Percentiles rank a stretch among this genome's conserved stretches.
These are phyloP conservation scores for Penicillium longicatenatum DNA, from an alignment of 495 filamentous ascomycete genomes.

Conservation along the genomic window DNA sequence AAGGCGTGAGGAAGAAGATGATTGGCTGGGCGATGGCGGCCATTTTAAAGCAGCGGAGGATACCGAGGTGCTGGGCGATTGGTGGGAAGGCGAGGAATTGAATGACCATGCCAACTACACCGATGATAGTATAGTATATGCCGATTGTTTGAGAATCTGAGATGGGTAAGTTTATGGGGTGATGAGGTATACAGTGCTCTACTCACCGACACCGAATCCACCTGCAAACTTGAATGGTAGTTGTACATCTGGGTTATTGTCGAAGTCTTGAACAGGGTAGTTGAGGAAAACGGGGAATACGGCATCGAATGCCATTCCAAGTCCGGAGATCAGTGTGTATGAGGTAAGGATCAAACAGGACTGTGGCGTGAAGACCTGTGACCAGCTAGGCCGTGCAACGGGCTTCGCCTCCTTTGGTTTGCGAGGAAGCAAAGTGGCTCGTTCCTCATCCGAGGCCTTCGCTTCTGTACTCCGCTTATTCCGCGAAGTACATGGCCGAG, in stretches of 20 bases:
- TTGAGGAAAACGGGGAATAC: conserved; percentile 82
- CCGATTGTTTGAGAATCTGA: conserved; percentile 68
- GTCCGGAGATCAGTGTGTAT: conserved; percentile 75
- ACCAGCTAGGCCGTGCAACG: conserved; percentile 50
- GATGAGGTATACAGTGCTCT: not conserved
- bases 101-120: conserved; percentile 66
- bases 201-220: conserved; percentile 67
- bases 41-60: conserved; percentile 65
- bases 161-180: not conserved
- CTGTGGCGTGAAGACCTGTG: conserved; percentile 73
- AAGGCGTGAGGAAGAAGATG: conserved; percentile 73
- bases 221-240: conserved; percentile 78
- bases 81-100: conserved; percentile 81
- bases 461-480: conserved; percentile 15
- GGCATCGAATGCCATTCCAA: conserved; percentile 78
- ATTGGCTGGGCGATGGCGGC: conserved; percentile 66
- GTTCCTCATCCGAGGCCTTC: conserved; percentile 41
- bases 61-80: conserved; percentile 66
- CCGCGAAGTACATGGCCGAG: conserved; percentile 28
- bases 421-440: conserved; percentile 33
- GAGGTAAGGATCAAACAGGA: conserved; percentile 72
- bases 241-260: conserved; percentile 56
- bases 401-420: conserved; percentile 18
- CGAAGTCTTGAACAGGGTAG: conserved; percentile 58
- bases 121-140: conserved; percentile 74